Conservation (phyloP, 495 filamentous ascomycete species). For the Glonium stellatum region DNA sequence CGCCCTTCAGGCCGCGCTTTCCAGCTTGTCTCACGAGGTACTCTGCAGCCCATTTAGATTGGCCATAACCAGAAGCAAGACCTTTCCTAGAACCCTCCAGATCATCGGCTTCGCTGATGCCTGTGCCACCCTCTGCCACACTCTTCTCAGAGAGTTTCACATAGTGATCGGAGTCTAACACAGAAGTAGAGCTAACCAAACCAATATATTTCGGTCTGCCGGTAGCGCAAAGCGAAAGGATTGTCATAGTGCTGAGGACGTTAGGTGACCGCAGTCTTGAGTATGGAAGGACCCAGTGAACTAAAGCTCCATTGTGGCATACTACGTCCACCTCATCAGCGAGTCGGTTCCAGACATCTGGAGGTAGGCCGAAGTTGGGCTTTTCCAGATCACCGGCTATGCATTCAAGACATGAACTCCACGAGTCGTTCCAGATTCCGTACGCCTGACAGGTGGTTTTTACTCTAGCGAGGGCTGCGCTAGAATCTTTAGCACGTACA, state of each 20-base stretch:
- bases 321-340: slow-evolving; percentile 63
- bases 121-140: slow-evolving; percentile 44
- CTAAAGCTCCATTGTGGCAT: slow-evolving; percentile 84
- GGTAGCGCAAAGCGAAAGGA: slow-evolving; percentile 64
- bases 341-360: slow-evolving; percentile 56
- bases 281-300: slow-evolving; percentile 85
- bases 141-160: slow-evolving; percentile 62
- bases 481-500: slow-evolving; percentile 58
- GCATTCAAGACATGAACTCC: slow-evolving; percentile 55
- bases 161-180: slow-evolving; percentile 76
- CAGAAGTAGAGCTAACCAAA: slow-evolving; percentile 82
- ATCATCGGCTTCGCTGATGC: slow-evolving; percentile 58
- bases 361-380: slow-evolving; percentile 62
- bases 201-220: slow-evolving; percentile 74
- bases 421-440: slow-evolving; percentile 70
- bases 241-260: slow-evolving; percentile 72
- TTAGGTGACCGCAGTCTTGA: slow-evolving; percentile 68
- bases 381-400: slow-evolving; percentile 68
- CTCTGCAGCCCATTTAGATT: slow-evolving; percentile 81
- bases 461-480: slow-evolving; percentile 47
- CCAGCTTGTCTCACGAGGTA: slow-evolving; percentile 78
- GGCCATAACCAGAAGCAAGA: slow-evolving; percentile 81
- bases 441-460: slow-evolving; percentile 56
- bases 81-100: slow-evolving; percentile 57
- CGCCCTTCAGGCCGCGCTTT: slow-evolving; percentile 63